These are phyloP conservation scores for Candida maesae DNA, from an alignment of 805 yeast species.

Conservation along the genomic window DNA sequence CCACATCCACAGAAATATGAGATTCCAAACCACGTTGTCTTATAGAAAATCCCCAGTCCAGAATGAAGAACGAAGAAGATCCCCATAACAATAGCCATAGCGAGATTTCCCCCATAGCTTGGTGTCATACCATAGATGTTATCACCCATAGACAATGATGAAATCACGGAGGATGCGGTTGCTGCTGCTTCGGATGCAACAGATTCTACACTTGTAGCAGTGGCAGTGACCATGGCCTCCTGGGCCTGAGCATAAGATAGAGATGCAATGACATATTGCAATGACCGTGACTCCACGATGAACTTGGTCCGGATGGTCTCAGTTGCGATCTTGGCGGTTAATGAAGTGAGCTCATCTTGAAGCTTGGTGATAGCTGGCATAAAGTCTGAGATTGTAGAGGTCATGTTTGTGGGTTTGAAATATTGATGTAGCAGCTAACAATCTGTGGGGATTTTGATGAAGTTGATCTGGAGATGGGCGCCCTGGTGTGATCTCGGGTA, in stretches of 20 bases:
- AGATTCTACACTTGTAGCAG: conserved; percentile 11
- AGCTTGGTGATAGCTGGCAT: conserved; percentile 19
- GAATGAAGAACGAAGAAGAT: conserved; percentile 41
- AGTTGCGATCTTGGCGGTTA: conserved; percentile 17
- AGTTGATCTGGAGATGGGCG: no score
- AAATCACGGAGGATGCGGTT: conserved; percentile 16
- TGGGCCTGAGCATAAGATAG: conserved; percentile 14
- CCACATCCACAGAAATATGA: conserved; percentile 53
- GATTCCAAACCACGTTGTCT: conserved; percentile 62
- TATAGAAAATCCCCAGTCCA: conserved; percentile 38
- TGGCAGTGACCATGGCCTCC: conserved; percentile 13
- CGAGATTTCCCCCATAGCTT: conserved; percentile 54
- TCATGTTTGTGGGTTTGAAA: conserved; percentile 9
- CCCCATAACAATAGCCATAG: conserved; percentile 53
- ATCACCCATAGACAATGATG: conserved; percentile 11
- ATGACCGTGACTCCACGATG: conserved; percentile 18
- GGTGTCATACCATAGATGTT: conserved; percentile 45
- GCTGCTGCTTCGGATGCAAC: conserved; percentile 6
- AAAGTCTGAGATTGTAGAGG: conserved; percentile 8
- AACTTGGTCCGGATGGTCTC: conserved; percentile 11
- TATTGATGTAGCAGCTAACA: no score
- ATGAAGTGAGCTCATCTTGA: conserved; percentile 12
- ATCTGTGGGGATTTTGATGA: no score
- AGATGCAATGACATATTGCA: conserved; percentile 20
- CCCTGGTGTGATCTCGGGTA: no score